Evolutionary conservation across 2,329 filamentous ascomycete species (phyloP), one percentile per base, ranked within the genome.

Genomic region (Colletotrichum sp.): DNA sequence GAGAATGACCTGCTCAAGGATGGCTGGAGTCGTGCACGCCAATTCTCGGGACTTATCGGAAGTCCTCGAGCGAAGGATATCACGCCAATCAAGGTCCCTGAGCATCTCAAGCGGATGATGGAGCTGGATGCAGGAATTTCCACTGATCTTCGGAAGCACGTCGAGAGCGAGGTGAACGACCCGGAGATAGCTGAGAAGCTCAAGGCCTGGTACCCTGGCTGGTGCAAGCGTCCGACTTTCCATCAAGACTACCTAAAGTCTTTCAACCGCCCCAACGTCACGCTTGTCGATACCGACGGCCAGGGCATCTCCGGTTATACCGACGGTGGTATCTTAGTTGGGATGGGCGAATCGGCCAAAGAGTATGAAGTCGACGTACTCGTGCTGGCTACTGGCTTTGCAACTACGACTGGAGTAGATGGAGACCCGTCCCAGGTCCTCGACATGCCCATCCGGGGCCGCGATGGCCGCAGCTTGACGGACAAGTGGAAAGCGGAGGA

Each of bases 161-260:
- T 87, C 15, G 85, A 87, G 13, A 76, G 82, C 0, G 79, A 88
- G 29, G 90, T 93, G 24, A 80, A 86, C 27, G 86, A 92, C 75
- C 79, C 80, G 8, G 80, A 79, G 2, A 89, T 86, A 0, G 90
- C 91, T 0, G 84, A 85, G 36, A 84, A 81, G 6, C 84, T 92
- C 6, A 89, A 90, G 78, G 83, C 90, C 0, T 91, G 89, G 88
- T 93, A 92, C 77, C 86, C 88, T 1, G 81, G 82, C 0, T 92
- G 88, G 86, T 93, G 91, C 83, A 93, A 93, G 79, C 87, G 91
- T 0, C 90, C 91, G 0, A 87, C 84, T 38, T 92, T 92, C 80
- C 89, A 90, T 79, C 89, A 92, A 77, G 84, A 87, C 5, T 92
- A 91, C 77, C 85, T 93, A 0, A 77, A 84, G 4, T 77, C 87